Percentiles rank a stretch among this genome's conserved stretches.
Conservation (phyloP, 2,329 filamentous ascomycete species). For the Colletotrichum sp. region DNA sequence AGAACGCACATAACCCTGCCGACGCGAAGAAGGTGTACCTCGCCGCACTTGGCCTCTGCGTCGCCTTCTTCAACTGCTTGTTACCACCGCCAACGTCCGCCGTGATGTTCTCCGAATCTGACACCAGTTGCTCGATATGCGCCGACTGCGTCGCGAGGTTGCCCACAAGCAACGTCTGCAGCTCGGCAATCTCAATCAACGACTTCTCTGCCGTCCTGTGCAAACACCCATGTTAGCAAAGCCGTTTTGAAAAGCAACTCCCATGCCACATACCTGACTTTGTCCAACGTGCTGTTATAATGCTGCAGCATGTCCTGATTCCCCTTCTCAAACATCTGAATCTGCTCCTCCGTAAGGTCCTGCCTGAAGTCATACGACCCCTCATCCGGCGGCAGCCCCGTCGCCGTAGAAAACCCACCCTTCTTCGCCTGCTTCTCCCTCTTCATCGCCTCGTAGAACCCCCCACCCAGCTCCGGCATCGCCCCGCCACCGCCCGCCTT, state of each 20-base stretch:
- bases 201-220: constrained; percentile 85
- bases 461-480: constrained; percentile 21
- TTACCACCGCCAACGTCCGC: constrained; percentile 92
- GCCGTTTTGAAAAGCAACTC: neutral
- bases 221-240: neutral
- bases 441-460: constrained; percentile 26
- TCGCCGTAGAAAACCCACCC: neutral
- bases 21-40: constrained; percentile 84
- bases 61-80: constrained; percentile 86
- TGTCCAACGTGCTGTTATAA: constrained; percentile 91
- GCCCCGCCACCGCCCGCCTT: constrained; percentile 59
- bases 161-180: constrained; percentile 86
- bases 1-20: constrained; percentile 73
- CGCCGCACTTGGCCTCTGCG: constrained; percentile 73
- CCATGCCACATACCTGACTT: constrained; percentile 77
- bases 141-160: constrained; percentile 87
- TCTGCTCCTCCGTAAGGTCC: constrained; percentile 80
- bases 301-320: constrained; percentile 93
- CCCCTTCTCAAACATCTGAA: constrained; percentile 92
- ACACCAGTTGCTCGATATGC: constrained; percentile 86
- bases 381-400: constrained; percentile 28
- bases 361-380: constrained; percentile 33
- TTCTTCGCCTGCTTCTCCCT: constrained; percentile 23
- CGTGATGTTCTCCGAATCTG: constrained; percentile 80
- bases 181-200: constrained; percentile 87